Evolutionary conservation across 352 stramenopile genomes (phyloP).

Genomic region (Pythium guiyangense): DNA sequence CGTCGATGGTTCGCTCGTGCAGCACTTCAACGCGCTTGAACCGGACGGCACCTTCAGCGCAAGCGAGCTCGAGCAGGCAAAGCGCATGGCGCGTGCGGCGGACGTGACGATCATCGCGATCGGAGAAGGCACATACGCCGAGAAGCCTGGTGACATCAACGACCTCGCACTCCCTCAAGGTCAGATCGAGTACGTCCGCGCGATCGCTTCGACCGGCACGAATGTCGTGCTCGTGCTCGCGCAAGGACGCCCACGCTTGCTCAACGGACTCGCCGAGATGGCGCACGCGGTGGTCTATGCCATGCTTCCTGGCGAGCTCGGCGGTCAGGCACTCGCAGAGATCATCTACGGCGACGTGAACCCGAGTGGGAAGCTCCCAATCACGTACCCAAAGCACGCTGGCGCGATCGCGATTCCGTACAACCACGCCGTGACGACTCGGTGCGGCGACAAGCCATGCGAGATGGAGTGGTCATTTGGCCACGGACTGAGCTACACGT

Average conservation of each 20-base stretch:
- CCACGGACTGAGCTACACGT: constrained; percentile 63
- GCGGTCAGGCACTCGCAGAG: constrained; percentile 78
- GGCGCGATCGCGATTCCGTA: constrained; percentile 67
- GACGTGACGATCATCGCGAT: constrained; percentile 75
- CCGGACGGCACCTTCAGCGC: constrained; percentile 46
- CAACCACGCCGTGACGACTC: constrained; percentile 58
- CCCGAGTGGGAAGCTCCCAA: constrained; percentile 73
- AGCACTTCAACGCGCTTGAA: constrained; percentile 52
- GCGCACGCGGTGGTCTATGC: constrained; percentile 75
- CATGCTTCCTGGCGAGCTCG: constrained; percentile 72
- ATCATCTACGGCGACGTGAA: constrained; percentile 78
- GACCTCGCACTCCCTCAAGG: constrained; percentile 57
- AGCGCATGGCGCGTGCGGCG: constrained; percentile 35
- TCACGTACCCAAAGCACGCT: constrained; percentile 76
- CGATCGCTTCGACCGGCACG: constrained; percentile 53
- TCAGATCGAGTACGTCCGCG: constrained; percentile 70
- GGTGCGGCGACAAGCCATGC: constrained; percentile 44
- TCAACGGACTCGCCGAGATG: constrained; percentile 46
- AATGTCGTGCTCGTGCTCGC: constrained; percentile 83
- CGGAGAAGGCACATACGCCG: constrained; percentile 72
- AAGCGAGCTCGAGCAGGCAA: constrained; percentile 46
- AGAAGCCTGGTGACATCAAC: constrained; percentile 86
- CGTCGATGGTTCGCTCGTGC: constrained; percentile 16
- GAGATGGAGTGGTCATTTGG: constrained; percentile 67
- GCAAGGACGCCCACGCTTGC: constrained; percentile 70